Base-by-base conservation (phyloP, 495 filamentous ascomycete species). In the Wilcoxina mikolae region DNA sequence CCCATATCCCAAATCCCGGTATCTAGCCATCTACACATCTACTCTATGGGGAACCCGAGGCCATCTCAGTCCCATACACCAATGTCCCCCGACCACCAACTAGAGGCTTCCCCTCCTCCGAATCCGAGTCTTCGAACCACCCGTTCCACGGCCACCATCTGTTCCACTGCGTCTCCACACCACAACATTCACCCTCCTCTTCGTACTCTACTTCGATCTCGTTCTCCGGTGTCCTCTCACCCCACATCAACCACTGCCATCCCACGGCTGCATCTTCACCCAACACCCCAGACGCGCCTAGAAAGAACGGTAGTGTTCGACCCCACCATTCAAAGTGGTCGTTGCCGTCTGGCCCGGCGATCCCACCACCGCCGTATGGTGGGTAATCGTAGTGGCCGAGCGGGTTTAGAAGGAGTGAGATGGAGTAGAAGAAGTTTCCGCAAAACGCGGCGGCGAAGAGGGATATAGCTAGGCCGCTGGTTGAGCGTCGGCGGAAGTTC, bases 401-500 rank as follows among this genome's bases (percentile, higher is more conserved):
- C 4, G 83, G 82, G 63, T 84, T 86, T 3, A 80, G 72, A 22
- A 82, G 62, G 5, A 86, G 67, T 10, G 81, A 83, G 31, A 71
- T 57, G 11, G 79, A 81, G 69, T 86, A 86, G 71, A 84, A 84
- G 45, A 83, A 61, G 63, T 86, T 86, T 15, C 82, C 82, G 58
- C 73, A 74, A 62, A 86, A 86, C 12, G 82, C 82, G 10, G 82
- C 82, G 45, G 78, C 69, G 68, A 86, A 86, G 38, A 86, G 75
- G 1, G 75, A 60, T 1, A 81, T 78, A 0, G 77, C 80, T n/a
- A 86, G 76, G 15, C 82, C 82, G 20, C 81, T 69, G 5, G 83
- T 85, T 53, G 79, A 83, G 60, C 75, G 77, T 52, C 82, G 79
- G 52, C 66, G 55, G 57, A 77, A 75, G 68, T 86, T 86, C 58